These are phyloP conservation scores for Clonostachys rosea DNA, from an alignment of 2,329 filamentous ascomycete genomes.

Conservation along the genomic window DNA sequence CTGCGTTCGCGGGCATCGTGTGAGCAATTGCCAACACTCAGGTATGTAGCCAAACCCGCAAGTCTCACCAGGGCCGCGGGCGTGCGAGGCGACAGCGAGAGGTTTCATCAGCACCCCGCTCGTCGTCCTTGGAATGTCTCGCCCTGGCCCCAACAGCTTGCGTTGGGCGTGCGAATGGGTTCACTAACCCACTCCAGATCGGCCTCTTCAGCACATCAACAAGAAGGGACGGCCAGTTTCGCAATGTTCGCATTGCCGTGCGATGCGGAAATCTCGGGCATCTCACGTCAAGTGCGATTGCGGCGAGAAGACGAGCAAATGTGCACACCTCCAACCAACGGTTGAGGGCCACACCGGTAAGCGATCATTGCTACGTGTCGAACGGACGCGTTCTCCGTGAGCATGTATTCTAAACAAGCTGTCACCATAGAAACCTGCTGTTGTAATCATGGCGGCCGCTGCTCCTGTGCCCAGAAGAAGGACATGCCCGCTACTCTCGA, in stretches of 20 bases:
- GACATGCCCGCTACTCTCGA: conserved; percentile 45
- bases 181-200: conserved; percentile 51
- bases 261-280: conserved; percentile 91
- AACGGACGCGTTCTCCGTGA: neutral
- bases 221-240: conserved; percentile 97
- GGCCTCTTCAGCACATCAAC: conserved; percentile 88
- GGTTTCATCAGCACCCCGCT: neutral
- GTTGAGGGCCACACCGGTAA: conserved; percentile 57
- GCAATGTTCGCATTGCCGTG: conserved; percentile 95
- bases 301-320: conserved; percentile 81
- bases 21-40: conserved; percentile 96
- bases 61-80: neutral
- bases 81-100: neutral
- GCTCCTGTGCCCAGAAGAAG: conserved; percentile 61
- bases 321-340: conserved; percentile 53
- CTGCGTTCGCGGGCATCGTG: conserved; percentile 96
- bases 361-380: conserved; percentile 11
- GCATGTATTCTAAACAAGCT: conserved; percentile 9
- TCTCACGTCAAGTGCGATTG: conserved; percentile 97
- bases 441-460: conserved; percentile 65
- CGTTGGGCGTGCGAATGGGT: too few species aligned
- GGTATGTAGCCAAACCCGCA: conserved; percentile 54
- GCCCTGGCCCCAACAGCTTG: neutral
- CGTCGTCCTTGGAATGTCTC: neutral
- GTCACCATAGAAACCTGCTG: conserved; percentile 55